Base-by-base conservation (phyloP, 2,329 filamentous ascomycete species). In the Pseudogymnoascus sp. region DNA sequence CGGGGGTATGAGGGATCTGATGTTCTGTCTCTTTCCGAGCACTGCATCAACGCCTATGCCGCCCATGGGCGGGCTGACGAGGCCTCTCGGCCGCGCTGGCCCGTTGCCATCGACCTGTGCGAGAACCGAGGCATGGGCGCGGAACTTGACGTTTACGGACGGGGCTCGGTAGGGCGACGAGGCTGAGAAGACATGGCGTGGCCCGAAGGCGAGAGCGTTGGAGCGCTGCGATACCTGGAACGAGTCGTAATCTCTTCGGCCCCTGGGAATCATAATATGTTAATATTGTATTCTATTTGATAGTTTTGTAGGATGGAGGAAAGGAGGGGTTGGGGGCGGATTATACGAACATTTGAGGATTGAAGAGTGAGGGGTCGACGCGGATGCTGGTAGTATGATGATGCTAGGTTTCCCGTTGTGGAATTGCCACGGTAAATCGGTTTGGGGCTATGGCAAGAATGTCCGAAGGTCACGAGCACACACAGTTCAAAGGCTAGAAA, bases 151-250 rank as follows among this genome's bases (percentile, higher is more conserved):
- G 31, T 28, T 57, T 28, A n/a, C 23, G 36, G 63, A 31, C 23
- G 61, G 40, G 26, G 65, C 60, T 33, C 47, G 33, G 40, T 60
- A 60, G 35, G 57, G 35, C 9, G 64, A 61, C 17, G 65, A 65
- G 17, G 65, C 38, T 33, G 61, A 28, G 19, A 67, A 44, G 35
- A 63, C 60, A 53, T 67, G 62, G 26, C 64, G 64, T 35, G 65
- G 65, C 60, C 65, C 63, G 61, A 66, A 66, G 26, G 64, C 64
- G 40, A 67, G 64, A 36, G 64, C 65, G 63, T 68, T 68, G 36
- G 65, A 65, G 26, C 65, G 64, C 19, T 67, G 66, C 19, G 66
- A 64, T 35, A 67, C 23, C 19, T 62, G 59, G 28, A 66, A 60
- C 19, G 64, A 61, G 21, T 66, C 65, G 9, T 59, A 53, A 33